Evolutionary conservation across 192 early-diverging fungal species (phyloP), one percentile per base, ranked within the genome.

Genomic region (Anaeromyces robustus): DNA sequence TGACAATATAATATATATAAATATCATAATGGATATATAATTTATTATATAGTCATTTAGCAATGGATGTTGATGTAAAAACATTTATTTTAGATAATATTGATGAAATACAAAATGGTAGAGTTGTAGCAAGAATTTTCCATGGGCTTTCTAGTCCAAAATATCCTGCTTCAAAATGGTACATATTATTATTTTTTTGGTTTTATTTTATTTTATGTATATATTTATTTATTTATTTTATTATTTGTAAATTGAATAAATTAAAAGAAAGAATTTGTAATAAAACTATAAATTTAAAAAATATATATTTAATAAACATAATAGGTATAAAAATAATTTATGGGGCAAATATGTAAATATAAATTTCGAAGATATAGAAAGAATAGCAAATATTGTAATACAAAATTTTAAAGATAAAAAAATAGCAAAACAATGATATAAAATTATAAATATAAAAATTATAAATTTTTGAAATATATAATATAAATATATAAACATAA

Each of bases 261-360:
- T 7, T 32, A 7, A 7, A 34, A 7, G 3, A 7, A 34, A 7
- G 3, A 34, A 34, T 34, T 34, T 12, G 5, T 34, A 34, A 34
- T 3, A 34, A 12, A 34, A 34, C 12, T 34, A 34, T 7, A 34
- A 34, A 34, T 7, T n/a, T n/a, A 34, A 34, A 34, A 34, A 34
- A 12, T 34, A 7, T 7, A 7, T 34, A 12, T 7, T 34, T 34
- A 7, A 34, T 34, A 34, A 7, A 34, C 17, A 19, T 7, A 34
- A 34, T 34, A 86, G 85, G 85, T 79, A 80, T 77, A 85, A 85
- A 30, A 81, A 81, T 81, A 79, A 83, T 31, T 32, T 77, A 4
- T 88, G 87, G 87, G 81, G 80, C 19, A 84, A 87, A 43, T 88
- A 88, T 80, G 77, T 83, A 14, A 83, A 86, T 80, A 83, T 84